Evolutionary conservation across 768 basidiomycete species (phyloP).

Genomic region (Sutorius australiensis): DNA sequence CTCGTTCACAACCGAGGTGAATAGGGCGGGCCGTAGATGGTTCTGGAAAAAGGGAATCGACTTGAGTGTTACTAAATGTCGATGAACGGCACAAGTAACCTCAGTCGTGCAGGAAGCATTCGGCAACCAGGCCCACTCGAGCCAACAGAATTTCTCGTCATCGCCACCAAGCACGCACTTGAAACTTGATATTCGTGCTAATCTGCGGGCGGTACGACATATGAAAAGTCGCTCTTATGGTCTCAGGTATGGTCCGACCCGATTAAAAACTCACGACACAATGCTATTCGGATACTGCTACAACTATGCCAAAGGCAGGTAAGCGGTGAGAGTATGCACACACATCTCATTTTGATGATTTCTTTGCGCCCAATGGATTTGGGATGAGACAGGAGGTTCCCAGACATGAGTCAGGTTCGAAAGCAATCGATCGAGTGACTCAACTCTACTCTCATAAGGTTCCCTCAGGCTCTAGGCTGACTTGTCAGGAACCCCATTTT

Average conservation of each 20-base stretch:
- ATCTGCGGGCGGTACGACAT: not conserved
- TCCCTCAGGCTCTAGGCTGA: not conserved
- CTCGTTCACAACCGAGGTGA: not conserved
- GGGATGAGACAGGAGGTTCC: not conserved
- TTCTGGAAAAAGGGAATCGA: not conserved
- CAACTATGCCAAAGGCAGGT: no score
- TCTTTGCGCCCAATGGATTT: not conserved
- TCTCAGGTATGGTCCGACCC: not conserved
- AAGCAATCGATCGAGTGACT: not conserved
- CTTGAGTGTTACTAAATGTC: not conserved
- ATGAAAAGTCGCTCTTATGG: not conserved
- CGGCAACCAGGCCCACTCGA: not conserved
- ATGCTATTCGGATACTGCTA: not conserved
- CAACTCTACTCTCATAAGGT: not conserved
- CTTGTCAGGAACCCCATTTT: not conserved
- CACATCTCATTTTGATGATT: not conserved
- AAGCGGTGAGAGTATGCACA: not conserved
- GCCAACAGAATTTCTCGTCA: not conserved
- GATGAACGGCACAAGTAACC: not conserved
- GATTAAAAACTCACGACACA: no score
- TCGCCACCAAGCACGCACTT: no score
- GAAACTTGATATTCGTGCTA: not conserved
- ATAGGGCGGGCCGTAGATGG: not conserved
- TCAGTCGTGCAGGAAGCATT: not conserved
- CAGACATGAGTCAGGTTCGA: not conserved